A percentile compares a stretch with the other conserved stretches of the same genome.
Evolutionary conservation across 2,329 filamentous ascomycete species (phyloP).

Genomic region (Talaromyces albobiverticillius): DNA sequence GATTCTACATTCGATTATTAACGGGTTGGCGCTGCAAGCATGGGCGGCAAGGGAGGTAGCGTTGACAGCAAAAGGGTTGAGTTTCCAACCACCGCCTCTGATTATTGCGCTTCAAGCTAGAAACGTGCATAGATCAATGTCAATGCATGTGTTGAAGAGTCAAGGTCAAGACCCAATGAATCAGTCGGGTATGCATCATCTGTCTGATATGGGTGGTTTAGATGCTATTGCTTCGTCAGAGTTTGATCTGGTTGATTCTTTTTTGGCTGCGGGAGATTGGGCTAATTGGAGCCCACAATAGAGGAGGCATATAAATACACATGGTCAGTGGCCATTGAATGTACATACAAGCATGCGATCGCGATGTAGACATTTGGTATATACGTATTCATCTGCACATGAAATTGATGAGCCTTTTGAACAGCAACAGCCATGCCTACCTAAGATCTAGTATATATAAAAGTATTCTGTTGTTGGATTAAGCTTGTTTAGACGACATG

Average conservation of each 20-base stretch:
- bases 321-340: no score
- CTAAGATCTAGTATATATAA: no score
- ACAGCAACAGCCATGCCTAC: no score
- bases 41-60: not conserved
- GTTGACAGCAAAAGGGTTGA: not conserved
- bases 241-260: not conserved
- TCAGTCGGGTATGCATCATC: not conserved
- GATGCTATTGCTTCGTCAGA: not conserved
- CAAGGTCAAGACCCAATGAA: no score
- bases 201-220: not conserved
- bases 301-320: not conserved
- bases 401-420: no score
- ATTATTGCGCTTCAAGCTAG: not conserved
- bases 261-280: not conserved
- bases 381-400: no score
- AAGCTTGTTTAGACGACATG: no score
- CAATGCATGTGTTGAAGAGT: not conserved
- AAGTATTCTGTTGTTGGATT: no score
- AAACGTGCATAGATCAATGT: not conserved
- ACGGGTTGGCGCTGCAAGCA: not conserved
- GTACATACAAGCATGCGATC: no score
- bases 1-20: not conserved
- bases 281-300: not conserved
- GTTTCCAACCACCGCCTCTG: not conserved
- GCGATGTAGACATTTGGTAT: no score